Percentiles rank a stretch among this genome's conserved stretches.
Evolutionary conservation across 1,284 basidiomycete species (phyloP).

Genomic region (Leccinum ponderosum): DNA sequence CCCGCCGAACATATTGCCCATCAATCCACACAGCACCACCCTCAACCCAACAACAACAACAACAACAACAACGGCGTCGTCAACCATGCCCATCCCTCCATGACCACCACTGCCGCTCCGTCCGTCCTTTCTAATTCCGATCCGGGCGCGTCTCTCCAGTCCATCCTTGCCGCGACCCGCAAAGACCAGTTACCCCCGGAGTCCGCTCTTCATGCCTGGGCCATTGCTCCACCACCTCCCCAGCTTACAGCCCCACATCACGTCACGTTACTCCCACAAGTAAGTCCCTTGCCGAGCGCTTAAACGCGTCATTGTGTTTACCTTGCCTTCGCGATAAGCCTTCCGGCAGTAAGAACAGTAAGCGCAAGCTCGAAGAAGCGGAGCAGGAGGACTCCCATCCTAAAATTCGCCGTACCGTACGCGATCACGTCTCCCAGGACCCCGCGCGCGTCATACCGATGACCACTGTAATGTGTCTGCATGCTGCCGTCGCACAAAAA

Average conservation of each 20-base stretch:
- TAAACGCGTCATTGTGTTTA: slow-evolving; percentile 30
- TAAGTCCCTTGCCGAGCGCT: slow-evolving; percentile 31
- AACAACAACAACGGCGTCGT: slow-evolving; percentile 29
- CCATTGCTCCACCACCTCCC: slow-evolving; percentile 27
- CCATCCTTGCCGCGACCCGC: slow-evolving; percentile 54
- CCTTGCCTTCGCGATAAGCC: slow-evolving; percentile 29
- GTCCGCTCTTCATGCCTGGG: slow-evolving; percentile 46
- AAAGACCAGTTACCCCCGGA: slow-evolving; percentile 40
- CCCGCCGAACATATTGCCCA: slow-evolving; percentile 28
- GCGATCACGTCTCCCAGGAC: slow-evolving; percentile 74
- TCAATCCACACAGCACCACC: slow-evolving; percentile 28
- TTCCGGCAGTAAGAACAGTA: slow-evolving; percentile 41
- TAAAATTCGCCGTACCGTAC: slow-evolving; percentile 79
- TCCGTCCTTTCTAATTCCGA: slow-evolving; percentile 44
- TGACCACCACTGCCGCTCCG: slow-evolving; percentile 36
- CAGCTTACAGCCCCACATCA: slow-evolving; percentile 34
- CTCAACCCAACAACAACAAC: slow-evolving; percentile 21
- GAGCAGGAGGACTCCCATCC: slow-evolving; percentile 70
- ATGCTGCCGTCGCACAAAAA: slow-evolving; percentile 90
- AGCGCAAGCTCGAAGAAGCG: slow-evolving; percentile 72
- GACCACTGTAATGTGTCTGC: slow-evolving; percentile 87
- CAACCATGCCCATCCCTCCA: slow-evolving; percentile 36
- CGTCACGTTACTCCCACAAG: slow-evolving; percentile 30
- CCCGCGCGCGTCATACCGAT: slow-evolving; percentile 73
- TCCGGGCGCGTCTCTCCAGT: slow-evolving; percentile 62